Evolutionary conservation across 352 stramenopile species (phyloP).

Genomic region (Globisporangium barbulae): DNA sequence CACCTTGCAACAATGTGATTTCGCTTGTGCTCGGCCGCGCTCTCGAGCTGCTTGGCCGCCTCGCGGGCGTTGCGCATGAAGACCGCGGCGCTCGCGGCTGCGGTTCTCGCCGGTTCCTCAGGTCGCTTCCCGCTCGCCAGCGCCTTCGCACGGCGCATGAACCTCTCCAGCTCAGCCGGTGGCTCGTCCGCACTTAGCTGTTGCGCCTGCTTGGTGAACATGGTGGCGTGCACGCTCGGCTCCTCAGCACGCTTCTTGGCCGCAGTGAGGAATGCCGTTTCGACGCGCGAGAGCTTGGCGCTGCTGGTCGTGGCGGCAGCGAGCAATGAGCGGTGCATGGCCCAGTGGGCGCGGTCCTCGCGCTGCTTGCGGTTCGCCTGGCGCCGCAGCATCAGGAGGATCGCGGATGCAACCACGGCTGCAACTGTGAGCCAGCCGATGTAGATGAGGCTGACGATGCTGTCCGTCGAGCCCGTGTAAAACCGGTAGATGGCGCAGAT

Average conservation of each 20-base stretch:
- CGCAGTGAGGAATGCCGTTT: conserved; percentile 8
- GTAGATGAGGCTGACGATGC: conserved; percentile 52
- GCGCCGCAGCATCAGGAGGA: conserved; percentile 23
- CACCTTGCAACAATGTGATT: background rate
- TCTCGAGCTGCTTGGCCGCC: conserved; percentile 5
- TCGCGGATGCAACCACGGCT: conserved; percentile 16
- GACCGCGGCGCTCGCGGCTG: conserved; percentile 8
- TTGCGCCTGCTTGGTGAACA: conserved; percentile 11
- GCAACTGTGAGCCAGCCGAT: conserved; percentile 52
- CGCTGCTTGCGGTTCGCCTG: conserved; percentile 17
- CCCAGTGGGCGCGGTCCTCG: conserved; percentile 19
- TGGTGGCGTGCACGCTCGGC: conserved; percentile 1
- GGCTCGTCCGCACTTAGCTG: conserved; percentile 9
- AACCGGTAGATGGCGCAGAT: conserved; percentile 42
- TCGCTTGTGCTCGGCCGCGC: background rate
- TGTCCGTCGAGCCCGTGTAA: conserved; percentile 13
- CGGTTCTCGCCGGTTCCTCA: background rate
- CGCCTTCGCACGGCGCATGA: conserved; percentile 16
- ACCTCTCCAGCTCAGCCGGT: conserved; percentile 14
- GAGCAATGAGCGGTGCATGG: conserved; percentile 17
- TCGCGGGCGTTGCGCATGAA: conserved; percentile 14
- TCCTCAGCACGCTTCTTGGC: conserved; percentile 2
- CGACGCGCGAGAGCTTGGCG: conserved; percentile 6
- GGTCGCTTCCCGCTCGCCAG: conserved; percentile 11
- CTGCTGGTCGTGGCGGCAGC: background rate